Conservation (phyloP, 1,284 basidiomycete species). For the Moesziomyces sp. region DNA sequence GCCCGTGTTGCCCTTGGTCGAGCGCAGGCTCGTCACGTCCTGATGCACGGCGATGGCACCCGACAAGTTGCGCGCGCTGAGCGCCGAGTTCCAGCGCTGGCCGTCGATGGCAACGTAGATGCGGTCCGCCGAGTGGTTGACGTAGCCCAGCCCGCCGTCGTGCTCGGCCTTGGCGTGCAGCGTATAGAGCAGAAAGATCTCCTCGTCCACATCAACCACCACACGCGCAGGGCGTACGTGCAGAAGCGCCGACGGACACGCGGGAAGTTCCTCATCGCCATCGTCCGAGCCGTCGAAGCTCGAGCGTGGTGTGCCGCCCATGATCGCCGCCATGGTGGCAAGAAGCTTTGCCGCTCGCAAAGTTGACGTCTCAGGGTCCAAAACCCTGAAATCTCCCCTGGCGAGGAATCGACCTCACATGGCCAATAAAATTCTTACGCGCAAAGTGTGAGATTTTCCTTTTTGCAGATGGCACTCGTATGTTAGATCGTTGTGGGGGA, state of each 20-base stretch:
- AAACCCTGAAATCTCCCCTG: too few relatives aligned
- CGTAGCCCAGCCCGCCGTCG: slow-evolving; percentile 51
- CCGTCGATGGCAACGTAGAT: slow-evolving; percentile 37
- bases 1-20: slow-evolving; percentile 57
- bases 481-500: too few relatives aligned
- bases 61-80: slow-evolving; percentile 23
- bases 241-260: slow-evolving; percentile 15
- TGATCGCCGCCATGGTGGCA: background rate
- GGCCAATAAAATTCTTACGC: too few relatives aligned
- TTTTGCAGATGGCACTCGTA: too few relatives aligned
- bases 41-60: slow-evolving; percentile 29
- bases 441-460: too few relatives aligned
- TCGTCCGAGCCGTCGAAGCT: background rate
- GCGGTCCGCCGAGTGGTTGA: slow-evolving; percentile 36
- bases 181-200: slow-evolving; percentile 52
- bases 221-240: slow-evolving; percentile 6
- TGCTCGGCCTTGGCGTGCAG: slow-evolving; percentile 32
- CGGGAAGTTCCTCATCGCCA: slow-evolving; percentile 6
- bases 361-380: too few relatives aligned
- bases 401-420: too few relatives aligned
- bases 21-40: slow-evolving; percentile 56
- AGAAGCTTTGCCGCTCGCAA: too few relatives aligned
- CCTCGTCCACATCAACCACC: slow-evolving; percentile 54
- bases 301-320: background rate
- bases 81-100: slow-evolving; percentile 10